Evolutionary conservation across 2,329 filamentous ascomycete species (phyloP).

Genomic region (Pseudocercospora musae): DNA sequence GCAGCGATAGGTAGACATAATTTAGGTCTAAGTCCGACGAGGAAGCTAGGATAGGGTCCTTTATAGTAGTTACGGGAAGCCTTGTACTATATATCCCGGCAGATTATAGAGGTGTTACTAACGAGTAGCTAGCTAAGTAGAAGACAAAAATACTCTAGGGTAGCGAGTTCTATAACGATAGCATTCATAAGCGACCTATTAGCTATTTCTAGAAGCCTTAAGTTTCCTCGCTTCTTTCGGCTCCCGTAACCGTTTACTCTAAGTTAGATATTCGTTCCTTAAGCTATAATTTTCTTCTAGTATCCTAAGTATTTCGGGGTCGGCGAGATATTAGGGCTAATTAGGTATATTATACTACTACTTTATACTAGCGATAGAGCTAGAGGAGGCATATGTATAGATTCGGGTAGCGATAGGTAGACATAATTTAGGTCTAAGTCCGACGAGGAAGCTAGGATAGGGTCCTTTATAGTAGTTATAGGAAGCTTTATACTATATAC

Average conservation of each 20-base stretch:
- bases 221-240: not conserved
- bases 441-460: conserved; percentile 10
- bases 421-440: conserved; percentile 14
- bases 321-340: not conserved
- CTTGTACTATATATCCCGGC: conserved; percentile 12
- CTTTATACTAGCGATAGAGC: conserved; percentile 13
- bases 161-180: not conserved
- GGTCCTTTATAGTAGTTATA: conserved; percentile 5
- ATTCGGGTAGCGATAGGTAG: conserved; percentile 7
- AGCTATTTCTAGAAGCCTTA: not conserved
- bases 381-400: conserved; percentile 13
- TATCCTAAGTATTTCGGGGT: no score
- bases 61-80: conserved; percentile 10
- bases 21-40: conserved; percentile 11
- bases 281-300: not conserved
- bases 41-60: conserved; percentile 7
- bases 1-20: conserved; percentile 9
- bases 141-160: not conserved
- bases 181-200: not conserved
- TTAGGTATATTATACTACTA: not conserved
- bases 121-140: conserved; percentile 15
- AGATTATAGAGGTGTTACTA: conserved; percentile 14
- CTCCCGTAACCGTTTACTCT: not conserved
- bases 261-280: not conserved
- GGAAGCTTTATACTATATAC: conserved; percentile 14